Base-by-base conservation (phyloP, 2,329 filamentous ascomycete species). In the Diplodia scrobiculata region DNA sequence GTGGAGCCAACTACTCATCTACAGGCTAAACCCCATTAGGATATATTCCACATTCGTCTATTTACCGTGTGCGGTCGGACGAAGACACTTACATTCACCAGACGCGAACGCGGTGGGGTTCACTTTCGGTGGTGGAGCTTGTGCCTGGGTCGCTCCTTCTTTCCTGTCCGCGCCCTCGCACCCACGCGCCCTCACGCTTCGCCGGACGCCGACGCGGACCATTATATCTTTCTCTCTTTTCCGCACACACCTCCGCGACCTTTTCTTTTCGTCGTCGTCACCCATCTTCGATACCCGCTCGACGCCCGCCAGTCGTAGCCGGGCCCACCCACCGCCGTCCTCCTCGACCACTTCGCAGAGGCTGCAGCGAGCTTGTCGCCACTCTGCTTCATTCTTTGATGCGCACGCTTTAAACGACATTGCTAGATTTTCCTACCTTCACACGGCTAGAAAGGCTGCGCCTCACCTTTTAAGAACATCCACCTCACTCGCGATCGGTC, bases 401-500 rank as follows among this genome's bases (percentile, higher is more conserved):
- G n/a, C 41, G 5, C 17, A 41, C 38, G 5, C 14, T 5, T 41
- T n/a, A 17, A 5, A n/a, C 17, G 17, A 14, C 41, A 19, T 9
- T 19, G 41, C 41, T 5, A 45, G 41, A 19, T 9, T 10, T 10
- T 11, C 2, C n/a, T 41, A 41, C 38, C 17, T 17, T 17, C 38
- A 5, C 17, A 2, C 38, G 38, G 14, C 38, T 17, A n/a, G 19
- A 6, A 19, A 17, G 41, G 41, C 9, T n/a, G n/a, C 41, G 13
- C 17, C 41, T 45, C 41, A 45, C 41, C 17, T 7, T n/a, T 9
- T 9, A 9, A 45, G 6, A 19, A n/a, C 21, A 77, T 79, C 65
- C 52, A 63, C 13, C 75, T 76, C 9, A 67, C 51, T 19, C 2
- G 25, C 25, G 25, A 25, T 25, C 9, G 14, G 14, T 3, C 7